Evolutionary conservation across 805 yeast species (phyloP).

Genomic region (Brettanomyces nanus): DNA sequence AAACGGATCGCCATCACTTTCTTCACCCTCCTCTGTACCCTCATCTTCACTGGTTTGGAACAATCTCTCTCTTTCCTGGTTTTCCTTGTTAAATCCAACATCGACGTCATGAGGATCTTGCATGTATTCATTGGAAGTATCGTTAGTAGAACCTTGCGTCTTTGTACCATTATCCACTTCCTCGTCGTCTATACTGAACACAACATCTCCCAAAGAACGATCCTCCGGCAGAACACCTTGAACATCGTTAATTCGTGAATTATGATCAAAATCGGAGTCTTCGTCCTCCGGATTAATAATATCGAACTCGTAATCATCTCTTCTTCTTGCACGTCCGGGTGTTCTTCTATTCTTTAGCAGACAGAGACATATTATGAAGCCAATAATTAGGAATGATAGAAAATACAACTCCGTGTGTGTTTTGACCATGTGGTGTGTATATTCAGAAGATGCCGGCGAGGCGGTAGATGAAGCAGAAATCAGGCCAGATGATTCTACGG

Average conservation of each 20-base stretch:
- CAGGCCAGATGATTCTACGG: neutral
- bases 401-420: conserved; percentile 25
- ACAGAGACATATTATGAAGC: conserved; percentile 39
- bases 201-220: neutral
- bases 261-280: conserved; percentile 11
- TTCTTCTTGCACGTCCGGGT: conserved; percentile 39
- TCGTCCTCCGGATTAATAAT: conserved; percentile 60
- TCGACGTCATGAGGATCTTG: conserved; percentile 4
- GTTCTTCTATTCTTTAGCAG: conserved; percentile 31
- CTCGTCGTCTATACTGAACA: conserved; percentile 6
- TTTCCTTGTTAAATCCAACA: conserved; percentile 5
- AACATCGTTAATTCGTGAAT: conserved; percentile 20
- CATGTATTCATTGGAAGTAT: conserved; percentile 3
- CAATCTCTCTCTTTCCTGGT: conserved; percentile 3
- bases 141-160: neutral
- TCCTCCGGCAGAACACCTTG: conserved; percentile 17
- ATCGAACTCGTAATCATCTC: conserved; percentile 73
- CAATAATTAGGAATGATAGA: conserved; percentile 49
- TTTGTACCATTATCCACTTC: neutral
- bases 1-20: too few relatives aligned
- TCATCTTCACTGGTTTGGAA: neutral
- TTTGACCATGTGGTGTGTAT: conserved; percentile 2
- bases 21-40: too few relatives aligned
- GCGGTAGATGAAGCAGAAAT: neutral
- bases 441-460: neutral